Evolutionary conservation across 2,329 filamentous ascomycete species (phyloP).

Genomic region (Hymenotorrendiella dingleyae): DNA sequence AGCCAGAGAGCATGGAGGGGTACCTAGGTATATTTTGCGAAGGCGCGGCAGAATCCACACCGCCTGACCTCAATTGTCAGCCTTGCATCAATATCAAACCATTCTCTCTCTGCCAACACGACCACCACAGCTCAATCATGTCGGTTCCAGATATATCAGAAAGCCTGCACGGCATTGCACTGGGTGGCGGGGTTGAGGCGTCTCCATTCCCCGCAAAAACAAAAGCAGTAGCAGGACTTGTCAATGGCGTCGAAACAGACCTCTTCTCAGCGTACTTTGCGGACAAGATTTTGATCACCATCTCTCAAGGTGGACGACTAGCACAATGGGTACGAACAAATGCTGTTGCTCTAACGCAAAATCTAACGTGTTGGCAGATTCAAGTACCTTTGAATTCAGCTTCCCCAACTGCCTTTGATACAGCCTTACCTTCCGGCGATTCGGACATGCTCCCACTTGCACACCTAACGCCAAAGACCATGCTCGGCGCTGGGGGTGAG

Average conservation of each 20-base stretch:
- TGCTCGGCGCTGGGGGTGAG: conserved; percentile 76
- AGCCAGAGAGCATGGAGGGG: no score
- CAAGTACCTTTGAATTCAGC: conserved; percentile 74
- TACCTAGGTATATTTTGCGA: no score
- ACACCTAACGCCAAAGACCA: conserved; percentile 77
- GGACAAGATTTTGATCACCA: conserved; percentile 86
- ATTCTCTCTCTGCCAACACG: background rate
- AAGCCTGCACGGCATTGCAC: conserved; percentile 9
- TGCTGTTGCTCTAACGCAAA: no score
- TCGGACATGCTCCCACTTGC: conserved; percentile 61
- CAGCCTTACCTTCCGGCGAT: conserved; percentile 34
- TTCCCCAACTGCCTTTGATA: conserved; percentile 53
- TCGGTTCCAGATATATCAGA: conserved; percentile 11
- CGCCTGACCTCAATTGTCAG: no score
- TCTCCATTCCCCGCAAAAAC: conserved; percentile 25
- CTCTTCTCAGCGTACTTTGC: conserved; percentile 69
- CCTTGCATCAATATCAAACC: no score
- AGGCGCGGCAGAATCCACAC: no score
- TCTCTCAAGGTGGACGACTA: conserved; percentile 78
- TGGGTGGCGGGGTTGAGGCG: conserved; percentile 13
- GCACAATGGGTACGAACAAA: conserved; percentile 96
- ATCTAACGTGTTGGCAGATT: conserved; percentile 42
- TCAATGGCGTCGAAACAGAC: conserved; percentile 66
- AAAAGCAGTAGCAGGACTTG: conserved; percentile 45
- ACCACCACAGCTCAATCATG: conserved; percentile 8